Base-by-base conservation (phyloP, 1,284 basidiomycete genomes). In the Neotropicomus parvogracilis region DNA sequence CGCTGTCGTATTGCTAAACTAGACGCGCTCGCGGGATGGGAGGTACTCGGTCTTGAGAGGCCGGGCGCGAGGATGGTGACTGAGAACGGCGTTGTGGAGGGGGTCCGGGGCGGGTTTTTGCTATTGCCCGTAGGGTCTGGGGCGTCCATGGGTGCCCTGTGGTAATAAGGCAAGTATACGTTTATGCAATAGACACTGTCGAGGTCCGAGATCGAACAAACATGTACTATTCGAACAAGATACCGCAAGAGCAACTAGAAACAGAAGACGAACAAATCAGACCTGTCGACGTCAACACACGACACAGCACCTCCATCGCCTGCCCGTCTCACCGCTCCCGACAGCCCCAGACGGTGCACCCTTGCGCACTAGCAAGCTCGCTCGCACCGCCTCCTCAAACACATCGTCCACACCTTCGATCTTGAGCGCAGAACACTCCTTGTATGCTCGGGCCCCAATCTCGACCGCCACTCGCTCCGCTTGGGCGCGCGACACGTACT, bases 351-450 rank as follows among this genome's bases (percentile, higher is more conserved):
- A 70, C 11, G 81, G 79, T 17, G 81, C 84, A 4, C 85, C 86
- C 54, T 93, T 90, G 33, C 92, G 79, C 77, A 95, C 92, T 48
- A 95, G 71, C 88, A 97, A 95, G 62, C 91, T 93, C 31, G 91
- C 91, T 32, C 94, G 77, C 16, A 94, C 97, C 26, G 94, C 94
- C 0, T 90, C 87, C 73, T 97, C 94, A 57, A 97, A 97, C 32
- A 97, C 90, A 57, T 93, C 88, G 69, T 97, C 94, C 12, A 97
- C 94, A 39, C 94, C 94, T 68, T 93, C 85, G 59, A 94, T 94
- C 66, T 85, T 85, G 44, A 97, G 75, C 19, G 94, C 88, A 3
- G 88, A 92, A 62, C 93, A 97, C 68, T 97, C 94, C 69, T 91
- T 91, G 75, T 95, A 97, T 34, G 82, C 88, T 24, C 91, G 80